phyloP scores from a whole-genome alignment of 306 rosid species.

The Malus fusca region DNA sequence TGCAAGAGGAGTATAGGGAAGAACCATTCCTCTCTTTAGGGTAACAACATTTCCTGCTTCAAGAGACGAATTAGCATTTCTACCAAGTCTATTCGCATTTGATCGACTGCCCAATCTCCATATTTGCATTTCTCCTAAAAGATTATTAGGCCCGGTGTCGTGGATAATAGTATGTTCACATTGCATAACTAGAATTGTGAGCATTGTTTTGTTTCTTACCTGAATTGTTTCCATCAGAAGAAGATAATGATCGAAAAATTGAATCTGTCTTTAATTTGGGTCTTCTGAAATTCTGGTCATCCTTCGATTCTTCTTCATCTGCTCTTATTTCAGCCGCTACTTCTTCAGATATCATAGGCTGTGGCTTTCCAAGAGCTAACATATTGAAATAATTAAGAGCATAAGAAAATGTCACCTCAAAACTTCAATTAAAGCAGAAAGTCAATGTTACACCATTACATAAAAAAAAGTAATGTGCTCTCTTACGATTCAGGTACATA shows the following conservation, averaged over 20 bases:
- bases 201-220: slow-evolving; percentile 29
- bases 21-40: slow-evolving; percentile 82
- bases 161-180: slow-evolving; percentile 8
- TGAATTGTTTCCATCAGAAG: slow-evolving; percentile 62
- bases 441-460: background rate
- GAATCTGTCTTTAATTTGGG: slow-evolving; percentile 40
- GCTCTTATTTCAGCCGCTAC: slow-evolving; percentile 47
- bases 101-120: slow-evolving; percentile 55
- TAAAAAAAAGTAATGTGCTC: slow-evolving; percentile 11
- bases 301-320: too few species aligned
- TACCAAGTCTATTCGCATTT: slow-evolving; percentile 30
- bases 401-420: background rate
- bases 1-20: slow-evolving; percentile 87
- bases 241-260: slow-evolving; percentile 40
- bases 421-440: background rate
- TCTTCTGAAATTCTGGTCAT: slow-evolving; percentile 52
- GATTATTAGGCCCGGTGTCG: slow-evolving; percentile 8
- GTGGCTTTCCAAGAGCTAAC: slow-evolving; percentile 62
- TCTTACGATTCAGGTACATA: slow-evolving; percentile 75
- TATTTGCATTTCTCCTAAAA: slow-evolving; percentile 70
- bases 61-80: slow-evolving; percentile 36
- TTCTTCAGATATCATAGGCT: slow-evolving; percentile 74
- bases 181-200: background rate
- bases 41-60: slow-evolving; percentile 48
- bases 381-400: slow-evolving; percentile 9